Evolutionary conservation across 306 rosid genomes (phyloP), one percentile per base, ranked within the genome.

Genomic region (Prunus dulcis): DNA sequence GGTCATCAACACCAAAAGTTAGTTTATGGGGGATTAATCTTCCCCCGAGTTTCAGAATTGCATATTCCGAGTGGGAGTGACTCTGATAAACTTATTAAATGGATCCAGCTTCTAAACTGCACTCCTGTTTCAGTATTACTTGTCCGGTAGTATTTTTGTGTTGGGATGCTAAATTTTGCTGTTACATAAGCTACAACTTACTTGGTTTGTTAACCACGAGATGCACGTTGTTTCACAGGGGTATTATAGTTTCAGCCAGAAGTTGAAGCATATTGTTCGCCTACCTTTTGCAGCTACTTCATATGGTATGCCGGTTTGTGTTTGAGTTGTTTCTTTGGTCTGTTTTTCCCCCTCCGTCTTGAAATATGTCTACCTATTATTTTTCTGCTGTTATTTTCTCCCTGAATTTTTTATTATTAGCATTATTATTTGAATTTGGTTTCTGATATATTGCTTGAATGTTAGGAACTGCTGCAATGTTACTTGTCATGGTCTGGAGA

Each of bases 231-330:
- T 60, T 83, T 78, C 71, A 84, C 78, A 96, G 99, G 98, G 99
- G 60, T 96, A 96, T 78, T 96, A 96, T 80, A 96, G 99, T 86
- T 96, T 96, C 89, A 96, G 99, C 88, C 99, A 92, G 97, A 96
- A 91, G 89, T 89, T 96, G 88, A 96, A 96, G 87, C 93, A 86
- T 87, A 81, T 96, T 77, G 96, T 92, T 81, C 93, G 98, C 67
- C 87, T 96, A 69, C 99, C 99, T 80, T 92, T 96, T 75, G 86
- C 96, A 67, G 87, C 92, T 81, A 88, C 93, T 58, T 89, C 99
- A 22, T 92, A 96, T 88, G 99, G 99, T 96, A 76, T 78, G 93
- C 77, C 53, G 75, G 34, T 72, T 68, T 41, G 62, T 73, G 18
- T 57, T 78, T 79, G n/a, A 50, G 75, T 61, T 58, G 61, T 64